Evolutionary conservation across 192 early-diverging fungal genomes (phyloP).

Genomic region (Backusella australiensis): DNA sequence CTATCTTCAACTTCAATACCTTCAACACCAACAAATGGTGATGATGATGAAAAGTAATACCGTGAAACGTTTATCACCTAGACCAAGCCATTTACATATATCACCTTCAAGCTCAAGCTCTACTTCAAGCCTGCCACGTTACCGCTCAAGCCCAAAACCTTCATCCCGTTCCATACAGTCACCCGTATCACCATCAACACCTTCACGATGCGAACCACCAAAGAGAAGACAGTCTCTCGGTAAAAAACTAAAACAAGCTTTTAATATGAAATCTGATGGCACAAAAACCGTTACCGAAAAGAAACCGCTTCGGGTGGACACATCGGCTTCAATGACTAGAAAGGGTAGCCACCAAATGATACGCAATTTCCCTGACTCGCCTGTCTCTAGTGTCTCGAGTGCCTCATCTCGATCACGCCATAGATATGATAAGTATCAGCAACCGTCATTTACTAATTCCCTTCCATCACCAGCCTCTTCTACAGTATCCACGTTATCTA

Average conservation of each 20-base stretch:
- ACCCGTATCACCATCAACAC: constrained; percentile 4
- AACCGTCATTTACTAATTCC: neutral
- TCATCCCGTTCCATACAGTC: neutral
- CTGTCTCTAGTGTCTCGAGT: constrained; percentile 11
- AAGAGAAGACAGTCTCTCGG: constrained; percentile 17
- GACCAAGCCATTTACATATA: neutral
- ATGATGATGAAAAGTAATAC: constrained; percentile 12
- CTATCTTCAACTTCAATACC: constrained; percentile 9
- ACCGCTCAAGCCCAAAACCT: neutral
- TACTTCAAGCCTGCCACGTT: neutral
- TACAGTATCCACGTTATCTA: neutral
- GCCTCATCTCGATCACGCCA: neutral
- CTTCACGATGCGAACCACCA: neutral
- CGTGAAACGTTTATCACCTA: neutral
- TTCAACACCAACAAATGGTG: constrained; percentile 11
- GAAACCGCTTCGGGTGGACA: constrained; percentile 1
- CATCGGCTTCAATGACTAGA: neutral
- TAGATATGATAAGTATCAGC: neutral
- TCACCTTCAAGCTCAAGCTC: neutral
- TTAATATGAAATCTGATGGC: neutral
- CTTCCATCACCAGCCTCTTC: constrained; percentile 19
- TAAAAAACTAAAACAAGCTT: constrained; percentile 7
- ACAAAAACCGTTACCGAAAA: neutral
- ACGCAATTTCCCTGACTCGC: constrained; percentile 3
- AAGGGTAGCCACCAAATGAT: neutral